Conservation (phyloP, 768 basidiomycete species). For the Leccinum incarnatum region DNA sequence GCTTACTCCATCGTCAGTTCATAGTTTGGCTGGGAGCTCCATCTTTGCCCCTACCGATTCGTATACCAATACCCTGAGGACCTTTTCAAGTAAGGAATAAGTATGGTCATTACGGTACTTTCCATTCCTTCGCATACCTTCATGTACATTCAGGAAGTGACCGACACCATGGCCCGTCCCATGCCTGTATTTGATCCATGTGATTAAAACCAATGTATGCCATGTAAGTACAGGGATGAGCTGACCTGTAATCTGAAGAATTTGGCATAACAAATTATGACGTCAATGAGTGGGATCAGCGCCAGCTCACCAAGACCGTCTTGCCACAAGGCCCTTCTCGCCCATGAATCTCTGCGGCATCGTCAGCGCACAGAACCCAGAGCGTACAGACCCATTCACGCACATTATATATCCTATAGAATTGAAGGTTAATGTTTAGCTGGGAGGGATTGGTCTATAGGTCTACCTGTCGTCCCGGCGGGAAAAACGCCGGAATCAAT, state of each 20-base stretch:
- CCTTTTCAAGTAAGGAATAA: constrained; percentile 34
- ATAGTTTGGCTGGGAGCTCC: neutral
- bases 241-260: constrained; percentile 54
- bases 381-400: constrained; percentile 10
- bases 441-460: neutral
- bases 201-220: neutral
- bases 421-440: neutral
- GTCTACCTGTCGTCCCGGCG: constrained; percentile 66
- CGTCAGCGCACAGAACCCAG: neutral
- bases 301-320: constrained; percentile 72
- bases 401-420: constrained; percentile 55
- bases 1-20: constrained; percentile 34
- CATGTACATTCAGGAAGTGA: constrained; percentile 92
- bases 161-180: constrained; percentile 96
- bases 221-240: neutral
- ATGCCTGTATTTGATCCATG: constrained; percentile 48
- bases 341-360: constrained; percentile 67
- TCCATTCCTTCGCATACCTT: constrained; percentile 39
- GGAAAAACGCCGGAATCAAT: constrained; percentile 88
- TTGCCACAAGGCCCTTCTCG: constrained; percentile 76
- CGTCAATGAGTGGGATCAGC: neutral
- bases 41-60: constrained; percentile 31
- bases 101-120: neutral
- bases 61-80: constrained; percentile 51
- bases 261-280: neutral